phyloP scores from a whole-genome alignment of 177 flowering plant genomes.

The Tripterygium wilfordii region DNA sequence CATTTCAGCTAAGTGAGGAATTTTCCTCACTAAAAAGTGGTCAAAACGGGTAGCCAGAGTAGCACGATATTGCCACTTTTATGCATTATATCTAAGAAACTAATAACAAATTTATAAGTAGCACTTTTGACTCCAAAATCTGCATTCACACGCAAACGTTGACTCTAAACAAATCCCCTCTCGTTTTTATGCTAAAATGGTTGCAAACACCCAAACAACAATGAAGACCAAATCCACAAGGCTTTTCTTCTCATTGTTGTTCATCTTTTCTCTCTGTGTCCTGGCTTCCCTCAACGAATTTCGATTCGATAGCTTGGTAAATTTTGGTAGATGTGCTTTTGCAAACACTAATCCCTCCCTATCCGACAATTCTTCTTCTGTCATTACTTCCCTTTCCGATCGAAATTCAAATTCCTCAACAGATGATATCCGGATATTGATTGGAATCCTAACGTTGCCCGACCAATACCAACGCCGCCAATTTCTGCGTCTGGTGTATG shows the following conservation, averaged over 20 bases:
- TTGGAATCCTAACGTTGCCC: conserved; percentile 68
- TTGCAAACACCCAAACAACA: no score
- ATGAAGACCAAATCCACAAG: conserved; percentile 27
- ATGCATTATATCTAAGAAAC: no score
- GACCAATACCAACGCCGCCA: conserved; percentile 70
- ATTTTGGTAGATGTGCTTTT: conserved; percentile 36
- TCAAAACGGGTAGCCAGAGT: no score
- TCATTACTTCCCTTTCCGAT: neutral
- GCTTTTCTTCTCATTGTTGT: conserved; percentile 38
- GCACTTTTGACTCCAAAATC: neutral
- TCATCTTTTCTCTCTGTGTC: conserved; percentile 48
- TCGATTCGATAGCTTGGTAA: conserved; percentile 37
- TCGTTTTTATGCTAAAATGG: neutral
- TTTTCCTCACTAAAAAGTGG: no score
- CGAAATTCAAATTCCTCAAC: conserved; percentile 6
- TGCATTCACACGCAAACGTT: neutral
- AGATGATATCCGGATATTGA: conserved; percentile 41
- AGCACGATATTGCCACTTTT: no score
- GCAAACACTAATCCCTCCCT: conserved; percentile 13
- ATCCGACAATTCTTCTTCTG: conserved; percentile 4
- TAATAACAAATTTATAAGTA: no score
- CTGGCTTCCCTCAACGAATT: conserved; percentile 64
- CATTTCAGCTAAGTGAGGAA: no score
- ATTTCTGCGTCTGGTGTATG: conserved; percentile 65
- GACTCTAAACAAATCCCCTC: neutral